A percentile compares a stretch with the other conserved stretches of the same genome.
Evolutionary conservation across 2,329 filamentous ascomycete species (phyloP).

Genomic region (Ophiocordyceps camponoti-leonardi): DNA sequence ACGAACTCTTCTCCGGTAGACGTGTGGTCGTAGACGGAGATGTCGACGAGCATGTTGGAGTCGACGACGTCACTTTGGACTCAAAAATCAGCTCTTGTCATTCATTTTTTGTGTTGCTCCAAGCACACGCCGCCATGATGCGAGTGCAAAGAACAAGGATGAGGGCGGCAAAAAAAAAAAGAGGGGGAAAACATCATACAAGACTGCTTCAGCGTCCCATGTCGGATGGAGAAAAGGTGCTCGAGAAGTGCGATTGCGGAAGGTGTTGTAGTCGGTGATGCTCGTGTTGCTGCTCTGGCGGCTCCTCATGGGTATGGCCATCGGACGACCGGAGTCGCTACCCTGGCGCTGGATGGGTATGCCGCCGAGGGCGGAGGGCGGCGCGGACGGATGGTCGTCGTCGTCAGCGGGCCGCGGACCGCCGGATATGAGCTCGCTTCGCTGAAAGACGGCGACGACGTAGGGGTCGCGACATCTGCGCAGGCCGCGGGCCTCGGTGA

Average conservation of each 20-base stretch:
- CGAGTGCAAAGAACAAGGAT: too few relatives aligned
- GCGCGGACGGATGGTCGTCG: conserved; percentile 30
- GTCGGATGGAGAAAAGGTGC: conserved; percentile 61
- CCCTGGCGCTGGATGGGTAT: conserved; percentile 51
- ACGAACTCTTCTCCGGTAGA: conserved; percentile 76
- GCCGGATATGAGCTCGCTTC: conserved; percentile 87
- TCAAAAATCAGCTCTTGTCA: too few relatives aligned
- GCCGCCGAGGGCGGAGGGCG: conserved; percentile 34
- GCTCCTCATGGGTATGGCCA: conserved; percentile 94
- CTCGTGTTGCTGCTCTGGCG: conserved; percentile 94
- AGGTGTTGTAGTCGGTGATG: conserved; percentile 45
- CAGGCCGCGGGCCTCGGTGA: conserved; percentile 69
- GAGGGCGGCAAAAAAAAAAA: not conserved
- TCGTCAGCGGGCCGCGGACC: conserved; percentile 53
- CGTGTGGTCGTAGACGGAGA: conserved; percentile 80
- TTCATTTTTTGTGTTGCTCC: too few relatives aligned
- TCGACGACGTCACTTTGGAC: conserved; percentile 95
- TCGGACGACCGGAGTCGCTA: conserved; percentile 67
- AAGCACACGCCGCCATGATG: too few relatives aligned
- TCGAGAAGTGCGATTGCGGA: conserved; percentile 39
- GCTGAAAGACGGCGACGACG: conserved; percentile 90
- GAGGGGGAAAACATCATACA: conserved; percentile 51
- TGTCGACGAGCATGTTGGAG: conserved; percentile 74
- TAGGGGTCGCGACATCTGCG: conserved; percentile 78
- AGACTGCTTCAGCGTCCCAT: conserved; percentile 90